Conservation (phyloP, 805 yeast genomes). For the Kregervanrija pseudodelftensis region DNA sequence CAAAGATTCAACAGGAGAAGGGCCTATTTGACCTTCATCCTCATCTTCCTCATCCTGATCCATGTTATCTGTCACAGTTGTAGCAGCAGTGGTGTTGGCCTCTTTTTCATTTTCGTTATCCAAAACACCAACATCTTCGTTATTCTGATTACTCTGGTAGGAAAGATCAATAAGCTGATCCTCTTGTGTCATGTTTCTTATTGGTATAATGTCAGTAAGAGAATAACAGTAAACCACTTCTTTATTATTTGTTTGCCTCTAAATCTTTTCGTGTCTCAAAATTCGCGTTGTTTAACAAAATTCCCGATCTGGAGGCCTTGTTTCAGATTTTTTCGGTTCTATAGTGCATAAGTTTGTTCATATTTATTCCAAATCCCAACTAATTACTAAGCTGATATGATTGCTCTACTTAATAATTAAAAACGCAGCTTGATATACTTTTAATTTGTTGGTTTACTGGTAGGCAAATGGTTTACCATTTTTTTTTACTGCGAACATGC, state of each 20-base stretch:
- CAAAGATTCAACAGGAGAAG: constrained; percentile 45
- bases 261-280: too few species aligned
- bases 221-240: background rate
- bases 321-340: too few species aligned
- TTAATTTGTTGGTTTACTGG: too few species aligned
- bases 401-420: too few species aligned
- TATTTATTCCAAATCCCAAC: too few species aligned
- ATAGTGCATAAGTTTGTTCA: too few species aligned
- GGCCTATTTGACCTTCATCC: constrained; percentile 38
- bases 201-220: background rate
- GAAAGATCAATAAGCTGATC: constrained; percentile 8
- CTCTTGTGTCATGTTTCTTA: constrained; percentile 3
- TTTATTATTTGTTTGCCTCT: background rate
- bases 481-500: too few species aligned
- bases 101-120: constrained; percentile 5
- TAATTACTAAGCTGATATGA: too few species aligned
- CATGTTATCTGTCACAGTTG: background rate
- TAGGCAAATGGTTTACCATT: too few species aligned
- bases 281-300: too few species aligned
- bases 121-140: background rate
- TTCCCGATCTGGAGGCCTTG: too few species aligned
- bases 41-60: constrained; percentile 41
- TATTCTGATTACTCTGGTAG: constrained; percentile 5
- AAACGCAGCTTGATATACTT: too few species aligned
- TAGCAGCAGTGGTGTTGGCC: constrained; percentile 5